Conservation (phyloP, 2,329 filamentous ascomycete species). For the Fusarium cyanostomum region DNA sequence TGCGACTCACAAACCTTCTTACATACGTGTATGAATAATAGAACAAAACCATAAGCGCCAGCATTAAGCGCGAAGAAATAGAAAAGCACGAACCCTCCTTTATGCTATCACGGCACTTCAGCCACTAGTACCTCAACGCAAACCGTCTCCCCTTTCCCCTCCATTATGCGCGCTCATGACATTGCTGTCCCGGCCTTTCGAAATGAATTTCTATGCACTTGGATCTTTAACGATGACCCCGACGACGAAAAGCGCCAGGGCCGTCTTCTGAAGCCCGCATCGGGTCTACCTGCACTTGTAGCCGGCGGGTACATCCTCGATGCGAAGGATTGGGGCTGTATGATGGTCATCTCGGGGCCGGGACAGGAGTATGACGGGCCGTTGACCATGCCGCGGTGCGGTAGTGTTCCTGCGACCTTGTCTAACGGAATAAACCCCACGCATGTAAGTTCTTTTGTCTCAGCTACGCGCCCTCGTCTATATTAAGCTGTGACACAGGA, state of each 20-base stretch:
- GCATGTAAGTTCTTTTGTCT: not conserved
- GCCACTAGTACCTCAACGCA: too few species aligned
- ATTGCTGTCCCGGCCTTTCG: constrained; percentile 9
- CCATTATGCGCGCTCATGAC: not conserved
- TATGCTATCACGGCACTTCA: too few species aligned
- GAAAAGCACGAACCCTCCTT: too few species aligned
- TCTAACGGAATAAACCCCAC: constrained; percentile 8
- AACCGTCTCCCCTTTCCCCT: too few species aligned
- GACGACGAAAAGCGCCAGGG: constrained; percentile 2
- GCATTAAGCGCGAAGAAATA: too few species aligned
- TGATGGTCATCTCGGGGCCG: constrained; percentile 21
- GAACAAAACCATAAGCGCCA: too few species aligned
- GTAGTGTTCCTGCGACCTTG: constrained; percentile 13
- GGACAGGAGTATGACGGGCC: constrained; percentile 17
- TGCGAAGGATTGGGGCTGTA: constrained; percentile 11
- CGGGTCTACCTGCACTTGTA: not conserved
- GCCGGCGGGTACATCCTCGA: constrained; percentile 17
- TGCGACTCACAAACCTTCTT: too few species aligned
- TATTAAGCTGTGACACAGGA: too few species aligned
- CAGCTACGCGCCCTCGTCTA: not conserved
- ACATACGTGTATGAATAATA: too few species aligned
- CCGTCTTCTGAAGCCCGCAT: constrained; percentile 8
- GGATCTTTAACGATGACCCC: constrained; percentile 6
- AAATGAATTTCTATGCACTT: constrained; percentile 9
- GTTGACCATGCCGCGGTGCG: not conserved